Evolutionary conservation across 2,329 filamentous ascomycete species (phyloP), one percentile per base, ranked within the genome.

Genomic region (Colletotrichum cereale): DNA sequence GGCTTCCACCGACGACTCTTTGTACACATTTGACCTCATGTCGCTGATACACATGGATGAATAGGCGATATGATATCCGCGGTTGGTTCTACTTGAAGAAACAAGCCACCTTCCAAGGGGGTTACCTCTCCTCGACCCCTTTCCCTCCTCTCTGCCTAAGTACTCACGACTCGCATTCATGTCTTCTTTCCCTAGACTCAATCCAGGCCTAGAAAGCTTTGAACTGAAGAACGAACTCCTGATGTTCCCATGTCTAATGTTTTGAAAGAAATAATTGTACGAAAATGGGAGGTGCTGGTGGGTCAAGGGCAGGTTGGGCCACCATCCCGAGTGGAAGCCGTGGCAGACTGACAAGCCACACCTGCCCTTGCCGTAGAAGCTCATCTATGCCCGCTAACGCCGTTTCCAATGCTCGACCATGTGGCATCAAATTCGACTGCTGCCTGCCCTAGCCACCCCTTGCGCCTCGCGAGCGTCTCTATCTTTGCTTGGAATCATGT

Each of bases 301-400:
- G n/a, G 44, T 26, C 53, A 50, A 38, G 40, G n/a, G 31, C 16
- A 29, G 47, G 60, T n/a, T 48, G 60, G 38, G 38, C 18, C 2
- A 29, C 56, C 38, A 60, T 44, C 2, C 26, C 14, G 24, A n/a
- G n/a, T 44, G 56, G 31, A 62, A 48, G 60, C 44, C 34, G n/a
- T 29, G 48, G 48, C 29, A 34, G 36, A 64, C 53, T 36, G 24
- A 56, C 18, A 29, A 63, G 50, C 61, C 18, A 40, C 18, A 40
- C 61, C 34, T 14, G 40, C 34, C 24, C 34, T 65, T 36, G 12
- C 42, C 34, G 31, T 14, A 11, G 34, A 31, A 34, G 1, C 47
- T n/a, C 44, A 61, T 21, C 36, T 40, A 71, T 68, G 68, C 57
- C 68, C 68, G 65, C 68, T 53, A 68, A 68, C 68, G 64, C 68